Base-by-base conservation (phyloP, 164 flowering plant genomes). In the Aristolochia californica region DNA sequence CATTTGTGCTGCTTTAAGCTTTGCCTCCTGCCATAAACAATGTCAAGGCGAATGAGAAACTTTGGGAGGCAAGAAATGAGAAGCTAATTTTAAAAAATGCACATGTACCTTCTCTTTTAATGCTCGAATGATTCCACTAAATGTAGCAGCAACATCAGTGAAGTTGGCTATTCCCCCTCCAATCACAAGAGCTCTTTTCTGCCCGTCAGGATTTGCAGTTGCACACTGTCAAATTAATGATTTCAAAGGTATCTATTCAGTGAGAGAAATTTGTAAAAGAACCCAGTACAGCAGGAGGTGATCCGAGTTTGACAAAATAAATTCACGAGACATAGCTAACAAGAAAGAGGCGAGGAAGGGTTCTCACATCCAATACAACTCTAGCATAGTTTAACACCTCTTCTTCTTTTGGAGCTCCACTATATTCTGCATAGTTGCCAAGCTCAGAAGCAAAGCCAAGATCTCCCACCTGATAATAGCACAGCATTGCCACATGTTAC, bases 331-430 rank as follows among this genome's bases (percentile, higher is more conserved):
- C 14, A 17, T 11, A 14, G 18, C 20, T 15, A 57, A 45, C 18
- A 27, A 21, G 22, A 44, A 23, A 23, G 20, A 13, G 45, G 17
- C 20, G 38, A 15, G 13, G 5, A 23, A 17, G 15, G 34, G 18
- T 24, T 25, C 89, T 78, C 69, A 87, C 97, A 71, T 89, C 95
- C 70, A 85, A 69, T 48, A 87, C 95, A n/a, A 89, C 97, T 72
- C 95, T 71, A 10, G 97, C 93, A 71, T 87, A 89, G 40, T 89
- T 90, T 73, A 89, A 70, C 38, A 89, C 97, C 73, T 89, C 97
- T 53, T 87, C 97, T 66, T 87, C 91, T 70, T 84, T 89, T 20
- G 97, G 97, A 53, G 95, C 95, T 53, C 97, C 97, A 73, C 97
- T 87, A 40, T 89, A 89, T 64, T 89, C 95, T 43, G 97, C 97